phyloP scores from a whole-genome alignment of 2,329 filamentous ascomycete species.

The Leptographium galeiforme region DNA sequence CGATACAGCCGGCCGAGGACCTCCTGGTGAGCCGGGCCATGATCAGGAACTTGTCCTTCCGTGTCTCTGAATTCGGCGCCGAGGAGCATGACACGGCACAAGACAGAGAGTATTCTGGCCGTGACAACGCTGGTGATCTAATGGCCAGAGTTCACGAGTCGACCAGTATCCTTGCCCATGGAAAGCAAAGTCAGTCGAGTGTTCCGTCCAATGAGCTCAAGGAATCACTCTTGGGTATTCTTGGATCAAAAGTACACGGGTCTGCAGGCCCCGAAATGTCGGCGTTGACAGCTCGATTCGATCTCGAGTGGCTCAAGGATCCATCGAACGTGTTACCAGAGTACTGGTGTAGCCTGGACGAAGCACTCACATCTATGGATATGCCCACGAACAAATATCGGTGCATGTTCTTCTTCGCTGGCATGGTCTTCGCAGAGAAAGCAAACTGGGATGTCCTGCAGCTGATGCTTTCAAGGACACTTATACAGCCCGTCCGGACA shows the following conservation, averaged over 20 bases:
- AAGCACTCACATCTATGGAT: not conserved
- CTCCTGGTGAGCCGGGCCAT: not conserved
- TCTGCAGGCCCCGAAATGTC: not conserved
- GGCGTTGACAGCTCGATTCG: not conserved
- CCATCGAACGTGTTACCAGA: not conserved
- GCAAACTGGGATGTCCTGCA: not conserved
- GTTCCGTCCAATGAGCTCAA: not conserved
- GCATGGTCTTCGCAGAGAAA: not conserved
- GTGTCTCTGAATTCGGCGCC: not conserved
- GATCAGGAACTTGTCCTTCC: not conserved
- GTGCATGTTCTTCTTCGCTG: not conserved
- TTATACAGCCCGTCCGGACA: not conserved
- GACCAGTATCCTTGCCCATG: not conserved
- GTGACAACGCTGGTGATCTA: not conserved
- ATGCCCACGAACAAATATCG: not conserved
- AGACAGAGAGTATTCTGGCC: not conserved
- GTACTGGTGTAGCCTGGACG: not conserved
- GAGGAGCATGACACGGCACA: not conserved
- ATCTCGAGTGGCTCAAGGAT: not conserved
- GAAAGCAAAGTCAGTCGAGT: not conserved
- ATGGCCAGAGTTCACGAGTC: not conserved
- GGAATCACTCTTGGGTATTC: not conserved
- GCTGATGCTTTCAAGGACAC: not conserved
- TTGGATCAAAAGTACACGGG: not conserved
- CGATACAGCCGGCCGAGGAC: not conserved